Percentiles rank a stretch among this genome's conserved stretches.
Conservation (phyloP, 306 rosid species). For the Acmispon strigosus region DNA sequence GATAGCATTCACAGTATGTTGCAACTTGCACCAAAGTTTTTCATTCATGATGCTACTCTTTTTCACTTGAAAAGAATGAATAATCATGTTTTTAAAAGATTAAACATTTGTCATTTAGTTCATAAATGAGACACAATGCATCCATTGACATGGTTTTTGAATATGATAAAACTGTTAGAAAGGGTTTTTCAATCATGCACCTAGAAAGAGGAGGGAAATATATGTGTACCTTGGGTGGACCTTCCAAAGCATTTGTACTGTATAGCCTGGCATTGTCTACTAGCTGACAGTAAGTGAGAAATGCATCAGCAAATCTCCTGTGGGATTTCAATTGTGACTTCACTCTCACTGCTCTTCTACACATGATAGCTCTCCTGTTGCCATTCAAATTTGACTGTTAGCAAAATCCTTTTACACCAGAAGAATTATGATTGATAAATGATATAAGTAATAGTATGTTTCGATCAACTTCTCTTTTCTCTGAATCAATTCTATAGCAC, state of each 20-base stretch:
- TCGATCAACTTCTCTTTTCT: too few species aligned
- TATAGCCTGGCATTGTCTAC: constrained; percentile 82
- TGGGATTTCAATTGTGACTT: constrained; percentile 80
- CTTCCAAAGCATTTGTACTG: constrained; percentile 84
- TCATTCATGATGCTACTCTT: not conserved
- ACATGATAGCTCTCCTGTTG: constrained; percentile 83
- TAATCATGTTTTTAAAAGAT: too few species aligned
- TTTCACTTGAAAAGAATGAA: too few species aligned
- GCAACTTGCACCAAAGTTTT: not conserved
- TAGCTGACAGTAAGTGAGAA: constrained; percentile 61
- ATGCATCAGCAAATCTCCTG: constrained; percentile 85
- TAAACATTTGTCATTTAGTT: too few species aligned
- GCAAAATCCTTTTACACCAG: not conserved
- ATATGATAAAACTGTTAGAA: too few species aligned
- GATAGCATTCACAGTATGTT: not conserved
- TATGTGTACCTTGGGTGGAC: constrained; percentile 71
- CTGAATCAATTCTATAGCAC: too few species aligned
- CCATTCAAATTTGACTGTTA: constrained; percentile 11
- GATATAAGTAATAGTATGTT: too few species aligned
- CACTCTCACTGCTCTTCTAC: constrained; percentile 89
- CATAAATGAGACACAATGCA: too few species aligned
- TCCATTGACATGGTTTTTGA: too few species aligned
- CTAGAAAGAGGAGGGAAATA: not conserved
- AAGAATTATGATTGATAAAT: not conserved
- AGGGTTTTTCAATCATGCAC: too few species aligned